Conservation (phyloP, 108 stramenopile genomes). For the Pelagomonas calceolata region DNA sequence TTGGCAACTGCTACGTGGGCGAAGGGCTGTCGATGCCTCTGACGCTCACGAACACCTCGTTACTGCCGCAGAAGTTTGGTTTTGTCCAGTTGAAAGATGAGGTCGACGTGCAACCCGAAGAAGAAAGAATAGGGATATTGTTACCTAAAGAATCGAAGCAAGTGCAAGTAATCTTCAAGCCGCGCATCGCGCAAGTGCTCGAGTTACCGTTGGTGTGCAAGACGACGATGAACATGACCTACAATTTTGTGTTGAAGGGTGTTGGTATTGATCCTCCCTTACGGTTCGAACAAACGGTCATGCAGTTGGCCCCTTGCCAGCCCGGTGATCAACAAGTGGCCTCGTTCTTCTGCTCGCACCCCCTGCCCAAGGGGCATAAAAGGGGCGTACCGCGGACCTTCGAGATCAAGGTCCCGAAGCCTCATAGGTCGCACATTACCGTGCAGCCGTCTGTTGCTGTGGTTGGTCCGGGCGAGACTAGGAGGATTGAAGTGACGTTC, state of each 20-base stretch:
- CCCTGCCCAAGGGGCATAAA: too few relatives aligned
- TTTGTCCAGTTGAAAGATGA: constrained; percentile 32
- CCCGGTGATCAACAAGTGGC: constrained; percentile 17
- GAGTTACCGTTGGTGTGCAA: constrained; percentile 21
- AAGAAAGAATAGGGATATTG: constrained; percentile 37
- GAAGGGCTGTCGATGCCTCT: constrained; percentile 17
- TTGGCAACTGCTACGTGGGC: constrained; percentile 31
- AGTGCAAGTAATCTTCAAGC: constrained; percentile 23
- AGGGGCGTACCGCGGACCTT: background rate
- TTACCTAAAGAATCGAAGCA: constrained; percentile 24
- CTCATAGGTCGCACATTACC: constrained; percentile 11
- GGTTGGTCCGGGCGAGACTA: constrained; percentile 14
- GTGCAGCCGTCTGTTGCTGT: constrained; percentile 21
- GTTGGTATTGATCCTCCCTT: constrained; percentile 38
- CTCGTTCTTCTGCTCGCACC: background rate
- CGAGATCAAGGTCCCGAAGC: constrained; percentile 21
- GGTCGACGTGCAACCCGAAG: constrained; percentile 34
- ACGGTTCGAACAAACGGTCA: constrained; percentile 22
- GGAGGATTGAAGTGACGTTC: constrained; percentile 27
- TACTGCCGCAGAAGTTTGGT: constrained; percentile 39
- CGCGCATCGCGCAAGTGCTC: constrained; percentile 18
- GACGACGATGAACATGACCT: constrained; percentile 19
- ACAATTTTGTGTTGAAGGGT: constrained; percentile 10
- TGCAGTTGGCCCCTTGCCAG: constrained; percentile 17
- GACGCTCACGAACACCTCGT: constrained; percentile 19